These are phyloP conservation scores for Symbiodinium natans DNA, from an alignment of 73 alveolate species.

Conservation along the genomic window DNA sequence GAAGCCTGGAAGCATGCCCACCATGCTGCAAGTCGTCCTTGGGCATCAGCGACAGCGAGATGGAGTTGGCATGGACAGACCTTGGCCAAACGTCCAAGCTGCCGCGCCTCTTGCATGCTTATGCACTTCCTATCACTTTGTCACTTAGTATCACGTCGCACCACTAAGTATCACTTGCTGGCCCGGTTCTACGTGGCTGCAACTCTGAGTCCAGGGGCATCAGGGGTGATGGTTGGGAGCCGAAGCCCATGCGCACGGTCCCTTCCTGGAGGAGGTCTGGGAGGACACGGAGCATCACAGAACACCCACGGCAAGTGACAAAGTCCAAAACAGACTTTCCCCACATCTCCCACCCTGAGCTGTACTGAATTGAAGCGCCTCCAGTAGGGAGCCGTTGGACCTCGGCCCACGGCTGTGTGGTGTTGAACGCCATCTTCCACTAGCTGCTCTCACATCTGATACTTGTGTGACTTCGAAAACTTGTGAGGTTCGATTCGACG, in stretches of 20 bases:
- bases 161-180: too few relatives aligned
- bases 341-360: too few relatives aligned
- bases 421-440: too few relatives aligned
- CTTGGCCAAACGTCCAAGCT: constrained; percentile 5
- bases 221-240: constrained; percentile 81
- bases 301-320: not conserved
- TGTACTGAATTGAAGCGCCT: not conserved
- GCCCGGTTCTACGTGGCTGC: too few relatives aligned
- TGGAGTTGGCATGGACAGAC: constrained; percentile 80
- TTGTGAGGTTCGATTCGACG: too few relatives aligned
- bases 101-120: not conserved
- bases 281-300: not conserved
- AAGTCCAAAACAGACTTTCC: not conserved
- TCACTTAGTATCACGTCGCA: too few relatives aligned
- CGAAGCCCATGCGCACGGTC: constrained; percentile 59
- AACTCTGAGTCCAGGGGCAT: not conserved
- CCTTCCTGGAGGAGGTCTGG: constrained; percentile 40
- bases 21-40: too few relatives aligned
- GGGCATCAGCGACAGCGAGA: constrained; percentile 67
- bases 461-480: too few relatives aligned
- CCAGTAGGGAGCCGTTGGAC: constrained; percentile 59
- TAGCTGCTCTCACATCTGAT: too few relatives aligned
- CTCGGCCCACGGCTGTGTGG: too few relatives aligned
- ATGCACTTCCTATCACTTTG: too few relatives aligned
- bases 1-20: too few relatives aligned